Conservation (phyloP, 441 rosid genomes). For the Adansonia gregorii region DNA sequence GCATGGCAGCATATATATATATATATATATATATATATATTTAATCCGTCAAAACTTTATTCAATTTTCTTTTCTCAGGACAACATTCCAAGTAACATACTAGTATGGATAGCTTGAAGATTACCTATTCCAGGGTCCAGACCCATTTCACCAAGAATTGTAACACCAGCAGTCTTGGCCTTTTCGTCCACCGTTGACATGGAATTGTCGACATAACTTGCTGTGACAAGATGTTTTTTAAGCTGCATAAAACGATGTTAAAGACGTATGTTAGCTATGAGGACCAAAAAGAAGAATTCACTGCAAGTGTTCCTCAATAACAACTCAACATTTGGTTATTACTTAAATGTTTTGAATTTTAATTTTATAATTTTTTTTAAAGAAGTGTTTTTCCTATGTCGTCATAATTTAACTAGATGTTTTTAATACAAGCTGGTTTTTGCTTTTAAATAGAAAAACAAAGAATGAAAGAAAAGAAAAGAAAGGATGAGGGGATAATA, state of each 20-base stretch:
- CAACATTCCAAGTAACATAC: constrained; percentile 18
- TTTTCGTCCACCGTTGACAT: constrained; percentile 64
- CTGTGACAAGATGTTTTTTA: constrained; percentile 88
- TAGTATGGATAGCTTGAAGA: constrained; percentile 16
- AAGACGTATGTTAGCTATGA: constrained; percentile 24
- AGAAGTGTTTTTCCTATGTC: not conserved
- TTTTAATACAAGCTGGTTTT: not conserved
- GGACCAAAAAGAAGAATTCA: constrained; percentile 13
- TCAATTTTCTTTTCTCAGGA: too few species aligned
- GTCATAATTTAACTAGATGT: not conserved
- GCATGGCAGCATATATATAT: not conserved
- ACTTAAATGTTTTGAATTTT: not conserved
- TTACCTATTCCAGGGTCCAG: constrained; percentile 96
- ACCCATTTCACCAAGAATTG: constrained; percentile 95
- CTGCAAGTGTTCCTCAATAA: not conserved
- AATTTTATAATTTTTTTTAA: not conserved
- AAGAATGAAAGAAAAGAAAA: too few species aligned
- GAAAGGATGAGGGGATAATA: not conserved
- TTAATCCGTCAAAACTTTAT: not conserved
- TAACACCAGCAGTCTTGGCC: constrained; percentile 76
- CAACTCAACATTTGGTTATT: constrained; percentile 9
- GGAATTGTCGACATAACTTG: constrained; percentile 86
- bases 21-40: not conserved
- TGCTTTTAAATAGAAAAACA: not conserved
- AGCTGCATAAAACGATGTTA: constrained; percentile 52